These are phyloP conservation scores for Sporothrix pallida DNA, from an alignment of 2,329 filamentous ascomycete genomes.

Conservation along the genomic window DNA sequence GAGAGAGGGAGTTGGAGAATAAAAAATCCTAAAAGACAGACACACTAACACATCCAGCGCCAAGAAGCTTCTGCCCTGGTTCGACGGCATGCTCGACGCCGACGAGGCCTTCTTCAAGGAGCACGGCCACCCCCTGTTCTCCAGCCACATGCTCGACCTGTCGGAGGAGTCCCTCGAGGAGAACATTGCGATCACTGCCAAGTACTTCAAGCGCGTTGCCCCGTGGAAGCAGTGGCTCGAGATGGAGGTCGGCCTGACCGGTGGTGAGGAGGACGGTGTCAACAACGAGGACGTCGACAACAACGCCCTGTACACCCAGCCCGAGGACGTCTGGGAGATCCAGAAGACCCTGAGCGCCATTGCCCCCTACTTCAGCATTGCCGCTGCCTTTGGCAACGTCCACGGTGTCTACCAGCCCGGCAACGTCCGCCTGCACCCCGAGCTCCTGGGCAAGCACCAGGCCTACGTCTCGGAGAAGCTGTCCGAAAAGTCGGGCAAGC, in stretches of 20 bases:
- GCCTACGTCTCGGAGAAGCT: slow-evolving; percentile 84
- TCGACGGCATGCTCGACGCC: slow-evolving; percentile 92
- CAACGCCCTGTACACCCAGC: slow-evolving; percentile 96
- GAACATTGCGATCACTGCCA: slow-evolving; percentile 90
- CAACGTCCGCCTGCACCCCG: slow-evolving; percentile 95
- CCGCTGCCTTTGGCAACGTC: slow-evolving; percentile 97
- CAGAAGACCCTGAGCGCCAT: slow-evolving; percentile 84
- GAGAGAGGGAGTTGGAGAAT: too few relatives aligned
- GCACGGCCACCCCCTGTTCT: slow-evolving; percentile 88
- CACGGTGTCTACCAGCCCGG: slow-evolving; percentile 84
- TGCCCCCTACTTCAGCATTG: slow-evolving; percentile 96
- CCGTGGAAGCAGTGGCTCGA: slow-evolving; percentile 99
- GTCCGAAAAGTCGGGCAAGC: slow-evolving; percentile 76
- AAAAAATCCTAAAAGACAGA: too few relatives aligned
- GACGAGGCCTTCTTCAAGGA: slow-evolving; percentile 96
- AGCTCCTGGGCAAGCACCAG: slow-evolving; percentile 97
- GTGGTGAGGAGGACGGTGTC: slow-evolving; percentile 56
- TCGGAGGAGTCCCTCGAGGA: slow-evolving; percentile 88
- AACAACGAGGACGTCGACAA: slow-evolving; percentile 99
- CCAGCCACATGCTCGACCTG: slow-evolving; percentile 96
- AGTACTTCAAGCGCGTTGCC: slow-evolving; percentile 91
- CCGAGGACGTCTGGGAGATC: slow-evolving; percentile 92
- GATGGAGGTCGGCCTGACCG: slow-evolving; percentile 96
- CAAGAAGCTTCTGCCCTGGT: slow-evolving; percentile 98
- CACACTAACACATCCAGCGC: slow-evolving; percentile 65